Base-by-base conservation (phyloP, 202 grass and related monocot genomes). In the Schoenoplectus tabernaemontani region DNA sequence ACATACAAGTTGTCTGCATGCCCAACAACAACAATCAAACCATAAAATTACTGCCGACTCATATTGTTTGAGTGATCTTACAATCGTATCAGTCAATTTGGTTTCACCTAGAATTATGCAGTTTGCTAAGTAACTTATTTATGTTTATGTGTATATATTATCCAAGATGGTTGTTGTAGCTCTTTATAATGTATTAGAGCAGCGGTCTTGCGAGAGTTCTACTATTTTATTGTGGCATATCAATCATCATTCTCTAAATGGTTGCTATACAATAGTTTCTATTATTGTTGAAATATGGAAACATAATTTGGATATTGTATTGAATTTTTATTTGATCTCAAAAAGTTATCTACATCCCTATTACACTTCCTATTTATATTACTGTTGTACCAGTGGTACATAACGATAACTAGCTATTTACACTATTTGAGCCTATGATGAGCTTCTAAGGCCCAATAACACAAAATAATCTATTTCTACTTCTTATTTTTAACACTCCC, bases 61-160 rank as follows among this genome's bases (percentile, higher is more conserved):
- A 41, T 16, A 26, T 13, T 47, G 39, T 32, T 53, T 8, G 69
- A 51, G 44, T 34, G 16, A 34, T 74, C 44, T 34, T 53, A 74
- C 3, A 53, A 53, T 74, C 5, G n/a, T 53, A 3, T 34, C 20
- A 26, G 19, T 34, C 24, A 53, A 74, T 53, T 32, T 33, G 11
- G 24, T 26, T 74, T 34, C 26, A 74, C 16, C 8, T 74, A 34
- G 46, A 51, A 34, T 74, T 73, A 74, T 74, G 46, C 26, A 54
- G 7, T 13, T 53, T 7, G 7, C 28, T 74, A 34, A 53, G 46
- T 34, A 53, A 10, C 24, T 19, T 32, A 34, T 53, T 53, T n/a
- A n/a, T n/a, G n/a, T n/a, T n/a, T n/a, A n/a, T 72, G 16, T 72
- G 43, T 72, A 22, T 72, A 71, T 47, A 71, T 71, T 43, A 44